Evolutionary conservation across 1,284 basidiomycete species (phyloP).

Genomic region (Rhodotorula glutinis): DNA sequence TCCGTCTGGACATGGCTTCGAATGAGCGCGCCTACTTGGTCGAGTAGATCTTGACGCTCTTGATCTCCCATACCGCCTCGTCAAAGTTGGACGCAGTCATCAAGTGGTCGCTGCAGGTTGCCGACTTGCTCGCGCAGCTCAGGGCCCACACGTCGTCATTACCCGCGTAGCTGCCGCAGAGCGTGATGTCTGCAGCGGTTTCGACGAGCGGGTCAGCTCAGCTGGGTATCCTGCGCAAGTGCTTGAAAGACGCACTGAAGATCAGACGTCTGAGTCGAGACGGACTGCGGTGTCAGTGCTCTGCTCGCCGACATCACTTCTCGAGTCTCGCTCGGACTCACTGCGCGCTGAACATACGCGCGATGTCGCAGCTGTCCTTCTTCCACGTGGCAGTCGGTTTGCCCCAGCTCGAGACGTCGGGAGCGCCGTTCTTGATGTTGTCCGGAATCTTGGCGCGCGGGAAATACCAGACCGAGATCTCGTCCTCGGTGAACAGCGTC

Average conservation of each 20-base stretch:
- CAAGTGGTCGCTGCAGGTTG: slow-evolving; percentile 14
- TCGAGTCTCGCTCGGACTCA: background rate
- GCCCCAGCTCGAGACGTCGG: slow-evolving; percentile 17
- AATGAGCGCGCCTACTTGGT: no score
- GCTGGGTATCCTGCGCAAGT: background rate
- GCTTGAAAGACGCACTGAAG: background rate
- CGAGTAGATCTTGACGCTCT: slow-evolving; percentile 9
- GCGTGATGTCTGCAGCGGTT: background rate
- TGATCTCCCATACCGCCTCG: slow-evolving; percentile 20
- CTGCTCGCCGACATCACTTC: slow-evolving; percentile 2
- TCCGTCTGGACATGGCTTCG: no score
- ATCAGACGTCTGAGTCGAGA: background rate
- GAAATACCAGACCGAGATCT: slow-evolving; percentile 38
- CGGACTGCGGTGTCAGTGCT: background rate
- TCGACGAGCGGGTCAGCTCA: background rate
- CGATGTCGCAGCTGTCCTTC: slow-evolving; percentile 9
- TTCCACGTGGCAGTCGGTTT: slow-evolving; percentile 16
- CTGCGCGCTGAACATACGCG: slow-evolving; percentile 15
- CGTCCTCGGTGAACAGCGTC: slow-evolving; percentile 26
- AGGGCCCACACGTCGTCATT: background rate
- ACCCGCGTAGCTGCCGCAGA: slow-evolving; percentile 20
- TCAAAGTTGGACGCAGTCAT: slow-evolving; percentile 7
- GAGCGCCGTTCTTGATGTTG: slow-evolving; percentile 12
- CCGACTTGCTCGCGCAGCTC: background rate
- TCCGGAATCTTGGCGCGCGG: slow-evolving; percentile 24